Evolutionary conservation across 768 basidiomycete genomes (phyloP).

Genomic region (Tricholoma terreum): DNA sequence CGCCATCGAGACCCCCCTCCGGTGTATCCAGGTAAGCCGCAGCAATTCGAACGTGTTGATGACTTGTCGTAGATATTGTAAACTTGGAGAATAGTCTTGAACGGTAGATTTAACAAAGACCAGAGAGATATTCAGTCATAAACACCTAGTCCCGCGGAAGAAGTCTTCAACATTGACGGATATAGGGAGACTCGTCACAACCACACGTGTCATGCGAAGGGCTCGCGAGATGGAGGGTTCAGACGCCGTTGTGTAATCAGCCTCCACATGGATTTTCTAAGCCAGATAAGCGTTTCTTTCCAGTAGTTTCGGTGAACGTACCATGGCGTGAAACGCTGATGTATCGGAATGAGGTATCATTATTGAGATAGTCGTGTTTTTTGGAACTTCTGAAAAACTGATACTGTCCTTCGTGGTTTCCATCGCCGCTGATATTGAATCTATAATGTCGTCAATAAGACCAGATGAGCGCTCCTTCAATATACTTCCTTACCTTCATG

Average conservation of each 20-base stretch:
- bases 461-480: not conserved
- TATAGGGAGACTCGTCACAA: constrained; percentile 75
- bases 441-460: constrained; percentile 6
- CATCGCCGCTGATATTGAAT: constrained; percentile 23
- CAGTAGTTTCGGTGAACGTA: constrained; percentile 28
- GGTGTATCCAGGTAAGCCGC: constrained; percentile 53
- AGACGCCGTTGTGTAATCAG: constrained; percentile 62
- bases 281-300: not conserved
- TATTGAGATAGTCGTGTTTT: constrained; percentile 45
- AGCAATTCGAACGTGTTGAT: constrained; percentile 75
- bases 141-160: constrained; percentile 82
- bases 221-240: constrained; percentile 54
- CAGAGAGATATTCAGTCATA: not conserved
- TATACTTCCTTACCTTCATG: constrained; percentile 29
- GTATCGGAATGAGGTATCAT: constrained; percentile 66
- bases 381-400: constrained; percentile 44
- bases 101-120: not conserved
- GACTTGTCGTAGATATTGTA: constrained; percentile 78
- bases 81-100: constrained; percentile 86
- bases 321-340: constrained; percentile 59
- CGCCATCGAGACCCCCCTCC: constrained; percentile 39
- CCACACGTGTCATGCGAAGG: constrained; percentile 49
- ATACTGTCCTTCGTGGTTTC: constrained; percentile 42
- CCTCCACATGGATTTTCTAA: constrained; percentile 66
- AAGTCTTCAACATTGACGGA: constrained; percentile 96